Percentiles rank a stretch among this genome's conserved stretches.
Evolutionary conservation across 371 early-diverging fungal genomes (phyloP).

Genomic region (Mortierella sp.): DNA sequence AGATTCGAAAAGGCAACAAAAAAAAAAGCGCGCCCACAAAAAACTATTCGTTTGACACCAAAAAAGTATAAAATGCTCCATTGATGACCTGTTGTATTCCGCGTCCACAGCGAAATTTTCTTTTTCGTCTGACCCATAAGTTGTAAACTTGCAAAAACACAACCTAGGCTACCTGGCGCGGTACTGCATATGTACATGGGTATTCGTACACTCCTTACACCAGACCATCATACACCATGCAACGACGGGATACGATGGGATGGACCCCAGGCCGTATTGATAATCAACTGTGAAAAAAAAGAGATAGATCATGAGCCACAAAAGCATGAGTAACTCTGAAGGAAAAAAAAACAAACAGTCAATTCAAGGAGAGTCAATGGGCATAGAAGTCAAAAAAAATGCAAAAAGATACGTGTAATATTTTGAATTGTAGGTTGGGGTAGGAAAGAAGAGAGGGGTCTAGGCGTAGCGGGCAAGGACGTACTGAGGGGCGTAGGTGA

Average conservation of each 20-base stretch:
- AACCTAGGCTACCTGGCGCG: neutral
- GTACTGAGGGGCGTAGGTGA: slow-evolving; percentile 9
- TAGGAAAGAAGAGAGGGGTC: neutral
- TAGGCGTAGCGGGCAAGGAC: neutral
- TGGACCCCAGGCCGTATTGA: neutral
- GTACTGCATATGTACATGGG: neutral
- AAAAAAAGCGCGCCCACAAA: neutral
- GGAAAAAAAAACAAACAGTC: neutral
- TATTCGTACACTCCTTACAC: neutral
- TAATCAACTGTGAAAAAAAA: neutral
- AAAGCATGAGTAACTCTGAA: neutral
- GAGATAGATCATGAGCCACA: neutral
- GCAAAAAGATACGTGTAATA: neutral
- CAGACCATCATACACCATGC: neutral
- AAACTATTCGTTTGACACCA: neutral
- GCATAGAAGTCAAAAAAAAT: neutral
- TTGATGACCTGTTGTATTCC: neutral
- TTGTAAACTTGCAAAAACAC: neutral
- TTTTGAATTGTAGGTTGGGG: neutral
- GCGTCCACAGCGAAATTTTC: neutral
- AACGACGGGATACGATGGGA: neutral
- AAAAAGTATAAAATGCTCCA: neutral
- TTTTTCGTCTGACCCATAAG: neutral
- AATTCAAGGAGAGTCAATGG: neutral
- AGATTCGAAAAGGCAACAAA: neutral